These are phyloP conservation scores for Aphelidium insulamus DNA, from an alignment of 371 early-diverging fungal genomes.

Conservation along the genomic window DNA sequence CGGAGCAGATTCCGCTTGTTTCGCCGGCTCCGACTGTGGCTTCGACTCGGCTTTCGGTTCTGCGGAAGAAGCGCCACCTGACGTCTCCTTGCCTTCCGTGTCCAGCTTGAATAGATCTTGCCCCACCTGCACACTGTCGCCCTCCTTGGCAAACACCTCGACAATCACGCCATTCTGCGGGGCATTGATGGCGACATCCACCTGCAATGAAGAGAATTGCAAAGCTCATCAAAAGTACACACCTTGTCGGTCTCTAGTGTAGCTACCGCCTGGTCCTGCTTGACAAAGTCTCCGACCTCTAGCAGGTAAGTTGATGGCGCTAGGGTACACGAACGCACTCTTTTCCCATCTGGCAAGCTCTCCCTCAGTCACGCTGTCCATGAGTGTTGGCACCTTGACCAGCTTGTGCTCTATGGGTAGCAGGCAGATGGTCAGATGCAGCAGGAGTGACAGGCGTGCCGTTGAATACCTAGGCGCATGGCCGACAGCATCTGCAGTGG, in stretches of 20 bases:
- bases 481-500: no score
- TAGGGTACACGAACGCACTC: constrained; percentile 26
- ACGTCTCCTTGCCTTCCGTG: no score
- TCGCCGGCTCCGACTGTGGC: constrained; percentile 11
- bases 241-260: constrained; percentile 96
- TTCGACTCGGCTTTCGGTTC: constrained; percentile 14
- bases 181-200: constrained; percentile 86
- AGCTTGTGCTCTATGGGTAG: constrained; percentile 44
- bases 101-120: constrained; percentile 81
- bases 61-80: no score
- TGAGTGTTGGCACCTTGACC: constrained; percentile 85
- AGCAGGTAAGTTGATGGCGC: neutral
- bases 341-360: constrained; percentile 86
- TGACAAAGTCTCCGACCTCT: constrained; percentile 88
- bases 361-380: constrained; percentile 93
- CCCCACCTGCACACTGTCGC: constrained; percentile 78
- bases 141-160: constrained; percentile 65
- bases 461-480: no score
- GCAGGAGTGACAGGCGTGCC: no score
- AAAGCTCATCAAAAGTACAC: neutral
- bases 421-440: no score
- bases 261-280: constrained; percentile 81
- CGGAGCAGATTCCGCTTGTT: constrained; percentile 12
- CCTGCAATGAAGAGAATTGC: constrained; percentile 10
- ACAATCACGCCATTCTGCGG: constrained; percentile 70